Evolutionary conservation across 495 filamentous ascomycete species (phyloP).

Genomic region (Hypoxylon fuscum): DNA sequence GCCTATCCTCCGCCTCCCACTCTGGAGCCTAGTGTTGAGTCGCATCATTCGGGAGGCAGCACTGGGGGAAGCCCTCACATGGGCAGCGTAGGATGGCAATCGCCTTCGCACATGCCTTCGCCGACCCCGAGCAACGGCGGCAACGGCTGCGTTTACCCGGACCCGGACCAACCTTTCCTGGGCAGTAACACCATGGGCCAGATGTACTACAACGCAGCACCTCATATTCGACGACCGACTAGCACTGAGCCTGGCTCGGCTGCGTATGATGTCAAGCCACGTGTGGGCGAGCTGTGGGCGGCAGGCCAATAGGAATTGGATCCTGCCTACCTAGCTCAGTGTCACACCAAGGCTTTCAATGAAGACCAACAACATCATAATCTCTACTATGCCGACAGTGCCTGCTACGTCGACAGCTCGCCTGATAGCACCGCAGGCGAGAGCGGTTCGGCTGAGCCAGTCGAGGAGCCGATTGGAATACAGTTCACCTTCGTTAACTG

Average conservation of each 20-base stretch:
- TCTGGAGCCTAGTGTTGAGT: slow-evolving; percentile 86
- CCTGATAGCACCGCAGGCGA: too few species aligned
- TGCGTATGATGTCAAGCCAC: slow-evolving; percentile 71
- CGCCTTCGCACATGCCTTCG: slow-evolving; percentile 72
- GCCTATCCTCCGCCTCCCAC: slow-evolving; percentile 84
- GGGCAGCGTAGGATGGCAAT: slow-evolving; percentile 76
- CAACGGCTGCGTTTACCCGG: slow-evolving; percentile 74
- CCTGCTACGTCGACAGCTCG: too few species aligned
- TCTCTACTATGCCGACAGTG: too few species aligned
- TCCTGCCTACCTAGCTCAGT: too few species aligned
- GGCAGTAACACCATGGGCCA: slow-evolving; percentile 64
- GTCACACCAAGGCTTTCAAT: too few species aligned
- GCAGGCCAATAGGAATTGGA: slow-evolving; percentile 43
- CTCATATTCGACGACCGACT: slow-evolving; percentile 71
- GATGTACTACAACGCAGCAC: slow-evolving; percentile 69
- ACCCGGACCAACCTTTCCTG: slow-evolving; percentile 66
- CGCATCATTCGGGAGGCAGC: slow-evolving; percentile 73
- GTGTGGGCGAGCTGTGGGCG: slow-evolving; percentile 46
- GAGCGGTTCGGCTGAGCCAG: too few species aligned
- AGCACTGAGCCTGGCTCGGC: slow-evolving; percentile 73
- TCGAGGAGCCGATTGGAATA: too few species aligned
- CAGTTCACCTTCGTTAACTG: too few species aligned
- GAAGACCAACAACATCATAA: too few species aligned
- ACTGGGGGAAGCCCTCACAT: slow-evolving; percentile 77
- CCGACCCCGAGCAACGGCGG: slow-evolving; percentile 66